These are phyloP conservation scores for Trichosporon ovoides DNA, from an alignment of 1,284 basidiomycete species.

Conservation along the genomic window DNA sequence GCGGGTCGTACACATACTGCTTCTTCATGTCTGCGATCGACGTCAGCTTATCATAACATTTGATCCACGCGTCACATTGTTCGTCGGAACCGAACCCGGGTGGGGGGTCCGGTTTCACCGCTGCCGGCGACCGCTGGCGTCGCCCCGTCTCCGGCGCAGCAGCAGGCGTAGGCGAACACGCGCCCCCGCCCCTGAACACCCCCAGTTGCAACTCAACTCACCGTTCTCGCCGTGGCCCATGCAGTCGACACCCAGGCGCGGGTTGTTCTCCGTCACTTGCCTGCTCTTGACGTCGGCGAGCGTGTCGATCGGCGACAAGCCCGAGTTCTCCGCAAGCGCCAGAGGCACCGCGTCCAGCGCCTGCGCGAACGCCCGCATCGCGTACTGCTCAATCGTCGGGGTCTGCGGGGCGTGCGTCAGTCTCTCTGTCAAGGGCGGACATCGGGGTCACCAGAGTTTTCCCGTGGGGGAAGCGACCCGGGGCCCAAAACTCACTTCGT, in stretches of 20 bases:
- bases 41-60: background rate
- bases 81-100: too few species aligned
- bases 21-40: constrained; percentile 79
- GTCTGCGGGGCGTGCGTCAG: constrained; percentile 53
- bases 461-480: constrained; percentile 8
- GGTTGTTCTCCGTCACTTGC: constrained; percentile 82
- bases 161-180: background rate
- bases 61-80: background rate
- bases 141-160: too few species aligned
- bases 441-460: constrained; percentile 2
- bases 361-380: constrained; percentile 95
- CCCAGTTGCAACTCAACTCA: constrained; percentile 45
- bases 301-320: constrained; percentile 92
- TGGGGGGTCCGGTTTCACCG: background rate
- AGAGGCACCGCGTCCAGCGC: constrained; percentile 90
- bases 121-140: background rate
- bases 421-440: background rate
- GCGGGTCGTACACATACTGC: constrained; percentile 93
- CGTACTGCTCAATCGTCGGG: constrained; percentile 96
- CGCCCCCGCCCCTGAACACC: too few species aligned
- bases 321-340: constrained; percentile 95
- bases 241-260: constrained; percentile 90
- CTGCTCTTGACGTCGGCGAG: constrained; percentile 88
- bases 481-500: constrained; percentile 59
- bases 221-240: constrained; percentile 77